Conservation (phyloP, 192 early-diverging fungal species). For the Backusella sp. region DNA sequence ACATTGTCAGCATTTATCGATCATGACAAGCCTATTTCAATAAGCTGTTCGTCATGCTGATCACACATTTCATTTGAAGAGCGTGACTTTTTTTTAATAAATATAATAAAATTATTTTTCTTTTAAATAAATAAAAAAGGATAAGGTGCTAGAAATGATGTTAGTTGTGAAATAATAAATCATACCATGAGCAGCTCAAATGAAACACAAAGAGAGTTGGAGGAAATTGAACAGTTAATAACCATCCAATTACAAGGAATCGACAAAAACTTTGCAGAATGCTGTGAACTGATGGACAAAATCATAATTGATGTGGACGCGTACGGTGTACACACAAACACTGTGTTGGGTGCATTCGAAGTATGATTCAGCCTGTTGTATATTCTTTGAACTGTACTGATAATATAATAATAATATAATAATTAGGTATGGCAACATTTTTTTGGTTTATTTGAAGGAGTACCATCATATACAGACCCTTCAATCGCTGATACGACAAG, state of each 20-base stretch:
- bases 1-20: too few relatives aligned
- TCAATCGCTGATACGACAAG: not conserved
- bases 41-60: too few relatives aligned
- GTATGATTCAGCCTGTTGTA: not conserved
- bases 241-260: slow-evolving; percentile 2
- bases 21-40: too few relatives aligned
- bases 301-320: not conserved
- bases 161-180: not conserved
- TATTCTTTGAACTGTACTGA: not conserved
- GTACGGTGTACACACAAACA: not conserved
- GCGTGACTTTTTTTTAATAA: too few relatives aligned
- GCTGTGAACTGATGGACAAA: not conserved
- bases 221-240: not conserved
- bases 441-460: not conserved
- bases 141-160: not conserved
- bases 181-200: not conserved
- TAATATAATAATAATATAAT: too few relatives aligned
- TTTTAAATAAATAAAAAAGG: not conserved
- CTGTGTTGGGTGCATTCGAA: not conserved
- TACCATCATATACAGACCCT: not conserved
- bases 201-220: not conserved
- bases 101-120: not conserved
- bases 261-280: not conserved
- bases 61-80: too few relatives aligned
- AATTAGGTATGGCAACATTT: not conserved